Evolutionary conservation across 352 stramenopile genomes (phyloP), one percentile per base, ranked within the genome.

Genomic region (Pythium brachiatum): DNA sequence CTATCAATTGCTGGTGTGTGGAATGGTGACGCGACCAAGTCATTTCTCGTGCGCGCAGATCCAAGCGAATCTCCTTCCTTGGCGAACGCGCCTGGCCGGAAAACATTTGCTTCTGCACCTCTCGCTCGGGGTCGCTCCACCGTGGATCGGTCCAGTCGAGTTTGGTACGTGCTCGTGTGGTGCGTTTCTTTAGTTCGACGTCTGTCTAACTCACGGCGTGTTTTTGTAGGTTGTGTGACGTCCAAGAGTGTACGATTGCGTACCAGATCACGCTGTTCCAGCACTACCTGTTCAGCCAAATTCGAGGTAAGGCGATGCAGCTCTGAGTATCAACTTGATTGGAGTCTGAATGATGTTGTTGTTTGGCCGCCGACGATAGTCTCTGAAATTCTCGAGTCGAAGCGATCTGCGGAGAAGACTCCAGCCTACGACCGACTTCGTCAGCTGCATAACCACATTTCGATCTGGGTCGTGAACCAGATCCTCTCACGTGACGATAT

Each of bases 201-300:
- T 25, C 15, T 20, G 3, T 44, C 11, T 13, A 1, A 23, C 38
- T 44, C 38, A 51, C 23, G 12, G 9, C 18, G 20, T 25, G 20
- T 39, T 16, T 57, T 18, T 27, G 29, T 61, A 91, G 77, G 80
- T 75, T 94, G 11, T 68, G 94, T 61, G 82, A 92, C 60, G 62
- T 95, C 43, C 80, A 95, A 47, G 76, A 81, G 15, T 89, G 79
- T 53, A 75, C 90, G 1, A 81, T 95, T 36, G 84, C 87, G 1
- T 82, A 93, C 31, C 87, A 95, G 65, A 89, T 95, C 59, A 94
- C 87, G 2, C 46, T 92, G 51, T 83, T 95, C 58, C 83, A 95
- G 56, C 87, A 95, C 61, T 95, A 90, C 58, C 70, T 95, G 21
- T 92, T 94, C 66, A 93, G 86, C 66, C 89, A 92, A 36, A 92